Percentiles rank a stretch among this genome's conserved stretches.
These are phyloP conservation scores for Microdochium bolleyi DNA, from an alignment of 2,329 filamentous ascomycete species.

Conservation along the genomic window DNA sequence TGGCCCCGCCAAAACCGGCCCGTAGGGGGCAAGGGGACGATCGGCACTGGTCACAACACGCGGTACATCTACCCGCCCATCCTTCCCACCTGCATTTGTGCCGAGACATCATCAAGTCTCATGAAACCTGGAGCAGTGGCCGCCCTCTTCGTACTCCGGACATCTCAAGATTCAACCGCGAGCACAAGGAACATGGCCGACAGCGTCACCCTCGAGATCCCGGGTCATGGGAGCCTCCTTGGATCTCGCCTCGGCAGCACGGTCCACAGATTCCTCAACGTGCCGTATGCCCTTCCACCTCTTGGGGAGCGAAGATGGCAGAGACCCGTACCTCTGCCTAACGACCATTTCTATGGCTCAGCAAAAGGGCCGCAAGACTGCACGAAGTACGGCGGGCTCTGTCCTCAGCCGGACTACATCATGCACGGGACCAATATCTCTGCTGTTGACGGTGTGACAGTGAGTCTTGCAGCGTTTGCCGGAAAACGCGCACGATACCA, in stretches of 20 bases:
- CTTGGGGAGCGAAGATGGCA: slow-evolving; percentile 26
- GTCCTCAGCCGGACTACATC: neutral
- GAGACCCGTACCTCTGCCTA: slow-evolving; percentile 23
- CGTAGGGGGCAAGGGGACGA: too few relatives aligned
- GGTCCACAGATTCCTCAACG: slow-evolving; percentile 1
- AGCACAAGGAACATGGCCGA: neutral
- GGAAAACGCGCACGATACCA: too few relatives aligned
- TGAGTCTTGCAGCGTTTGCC: neutral
- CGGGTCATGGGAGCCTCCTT: neutral
- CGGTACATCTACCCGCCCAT: too few relatives aligned
- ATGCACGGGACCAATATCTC: neutral
- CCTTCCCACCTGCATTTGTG: too few relatives aligned
- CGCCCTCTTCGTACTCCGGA: neutral
- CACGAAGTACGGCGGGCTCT: neutral
- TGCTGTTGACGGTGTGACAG: neutral
- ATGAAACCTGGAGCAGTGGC: too few relatives aligned
- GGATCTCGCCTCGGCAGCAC: neutral
- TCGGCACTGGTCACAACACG: too few relatives aligned
- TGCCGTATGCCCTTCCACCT: slow-evolving; percentile 31
- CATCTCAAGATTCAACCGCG: neutral
- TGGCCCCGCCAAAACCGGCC: too few relatives aligned
- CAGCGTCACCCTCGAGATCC: neutral
- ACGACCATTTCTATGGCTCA: neutral
- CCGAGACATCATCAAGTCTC: too few relatives aligned
- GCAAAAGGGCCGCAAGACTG: neutral